These are phyloP conservation scores for Tetragonia tetragonoides DNA, from an alignment of 148 eudicot genomes.

Conservation along the genomic window DNA sequence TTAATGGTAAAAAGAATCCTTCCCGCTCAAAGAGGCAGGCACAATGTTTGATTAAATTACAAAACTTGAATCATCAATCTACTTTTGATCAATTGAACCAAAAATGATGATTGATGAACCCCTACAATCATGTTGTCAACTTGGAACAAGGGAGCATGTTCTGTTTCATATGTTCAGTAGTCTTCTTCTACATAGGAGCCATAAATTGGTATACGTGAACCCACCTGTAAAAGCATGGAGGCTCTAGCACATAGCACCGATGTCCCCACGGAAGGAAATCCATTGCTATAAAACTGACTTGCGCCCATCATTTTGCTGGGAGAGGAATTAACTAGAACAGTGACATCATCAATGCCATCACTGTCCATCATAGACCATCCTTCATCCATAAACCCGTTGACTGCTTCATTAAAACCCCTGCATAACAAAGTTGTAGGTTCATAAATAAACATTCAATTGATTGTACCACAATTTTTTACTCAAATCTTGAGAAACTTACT, in stretches of 20 bases:
- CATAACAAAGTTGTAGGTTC: slow-evolving; percentile 11
- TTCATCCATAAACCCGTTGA: slow-evolving; percentile 83
- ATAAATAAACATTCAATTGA: not conserved
- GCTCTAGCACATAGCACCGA: slow-evolving; percentile 83
- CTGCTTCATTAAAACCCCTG: slow-evolving; percentile 95
- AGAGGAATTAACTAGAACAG: slow-evolving; percentile 71
- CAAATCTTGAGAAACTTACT: slow-evolving; percentile 31
- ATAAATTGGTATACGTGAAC: slow-evolving; percentile 3
- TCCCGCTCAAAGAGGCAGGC: not conserved
- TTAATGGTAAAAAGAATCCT: not conserved
- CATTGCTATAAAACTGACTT: slow-evolving; percentile 44
- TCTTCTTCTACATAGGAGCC: not conserved
- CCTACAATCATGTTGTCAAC: not conserved
- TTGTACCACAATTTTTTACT: not conserved
- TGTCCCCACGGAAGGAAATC: slow-evolving; percentile 56
- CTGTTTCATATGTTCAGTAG: not conserved
- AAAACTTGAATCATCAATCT: not conserved
- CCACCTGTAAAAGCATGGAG: slow-evolving; percentile 90
- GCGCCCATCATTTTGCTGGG: slow-evolving; percentile 65
- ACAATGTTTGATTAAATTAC: not conserved
- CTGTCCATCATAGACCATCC: slow-evolving; percentile 86
- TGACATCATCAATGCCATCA: slow-evolving; percentile 87
- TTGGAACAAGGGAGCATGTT: not conserved
- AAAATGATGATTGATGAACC: not conserved
- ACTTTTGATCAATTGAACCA: not conserved